These are phyloP conservation scores for Staphylotrichum longicolle DNA, from an alignment of 495 filamentous ascomycete genomes.

Conservation along the genomic window DNA sequence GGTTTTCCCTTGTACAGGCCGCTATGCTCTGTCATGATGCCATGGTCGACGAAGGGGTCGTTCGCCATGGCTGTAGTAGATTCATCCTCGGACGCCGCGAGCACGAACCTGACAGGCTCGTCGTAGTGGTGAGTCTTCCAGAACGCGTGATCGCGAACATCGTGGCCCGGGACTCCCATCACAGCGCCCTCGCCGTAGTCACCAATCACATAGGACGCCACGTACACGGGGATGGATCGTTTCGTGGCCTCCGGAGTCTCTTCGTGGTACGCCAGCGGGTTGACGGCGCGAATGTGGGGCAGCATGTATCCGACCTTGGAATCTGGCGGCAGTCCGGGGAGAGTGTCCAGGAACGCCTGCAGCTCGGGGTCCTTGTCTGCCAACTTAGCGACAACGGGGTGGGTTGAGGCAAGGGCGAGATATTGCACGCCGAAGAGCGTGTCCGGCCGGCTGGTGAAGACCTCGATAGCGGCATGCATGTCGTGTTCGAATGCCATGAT, in stretches of 20 bases:
- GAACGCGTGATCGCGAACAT: conserved; percentile 71
- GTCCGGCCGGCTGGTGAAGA: conserved; percentile 82
- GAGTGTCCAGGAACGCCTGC: conserved; percentile 62
- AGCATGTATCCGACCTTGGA: conserved; percentile 75
- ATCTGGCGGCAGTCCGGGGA: conserved; percentile 60
- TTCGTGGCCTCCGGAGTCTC: conserved; percentile 49
- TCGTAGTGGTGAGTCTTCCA: conserved; percentile 66
- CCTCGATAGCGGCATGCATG: conserved; percentile 54
- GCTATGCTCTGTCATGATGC: conserved; percentile 61
- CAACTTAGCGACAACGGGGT: conserved; percentile 64
- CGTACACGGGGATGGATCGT: conserved; percentile 67
- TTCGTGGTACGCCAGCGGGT: conserved; percentile 61
- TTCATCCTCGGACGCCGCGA: conserved; percentile 52
- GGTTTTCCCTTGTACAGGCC: conserved; percentile 58
- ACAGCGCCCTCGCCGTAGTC: conserved; percentile 87
- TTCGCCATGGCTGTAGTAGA: conserved; percentile 40
- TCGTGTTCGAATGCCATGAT: conserved; percentile 42
- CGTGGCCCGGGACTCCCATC: conserved; percentile 89
- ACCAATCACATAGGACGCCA: conserved; percentile 80
- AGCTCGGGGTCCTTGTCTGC: conserved; percentile 60
- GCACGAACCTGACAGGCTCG: conserved; percentile 51
- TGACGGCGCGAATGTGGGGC: conserved; percentile 57
- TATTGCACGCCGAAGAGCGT: conserved; percentile 84
- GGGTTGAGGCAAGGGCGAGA: conserved; percentile 70
- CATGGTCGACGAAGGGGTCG: conserved; percentile 57